Percentiles rank a stretch among this genome's conserved stretches.
Evolutionary conservation across 1,139 yeast species (phyloP).

Genomic region (Hanseniaspora uvarum): DNA sequence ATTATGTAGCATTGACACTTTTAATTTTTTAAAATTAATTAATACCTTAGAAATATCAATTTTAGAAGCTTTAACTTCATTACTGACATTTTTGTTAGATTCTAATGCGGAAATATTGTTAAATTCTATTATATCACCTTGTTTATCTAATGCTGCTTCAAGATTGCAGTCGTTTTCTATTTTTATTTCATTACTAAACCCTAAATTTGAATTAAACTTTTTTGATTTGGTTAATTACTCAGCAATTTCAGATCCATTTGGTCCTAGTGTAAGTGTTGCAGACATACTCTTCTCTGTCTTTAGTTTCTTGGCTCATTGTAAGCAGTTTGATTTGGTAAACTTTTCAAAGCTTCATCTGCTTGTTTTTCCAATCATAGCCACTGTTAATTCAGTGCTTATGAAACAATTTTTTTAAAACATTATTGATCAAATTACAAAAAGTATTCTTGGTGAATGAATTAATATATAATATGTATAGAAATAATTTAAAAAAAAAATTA

Average conservation of each 20-base stretch:
- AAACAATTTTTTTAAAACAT: too few species aligned
- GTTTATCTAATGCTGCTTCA: too few species aligned
- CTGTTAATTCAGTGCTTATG: neutral
- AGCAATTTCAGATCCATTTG: neutral
- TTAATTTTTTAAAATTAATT: too few species aligned
- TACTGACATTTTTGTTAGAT: too few species aligned
- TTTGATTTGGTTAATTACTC: neutral
- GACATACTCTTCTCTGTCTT: neutral
- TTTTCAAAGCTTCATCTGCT: neutral
- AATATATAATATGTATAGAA: too few species aligned
- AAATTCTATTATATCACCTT: too few species aligned
- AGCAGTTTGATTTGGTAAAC: neutral
- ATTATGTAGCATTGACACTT: neutral
- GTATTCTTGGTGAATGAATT: too few species aligned
- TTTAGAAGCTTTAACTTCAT: neutral
- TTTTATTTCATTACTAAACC: too few species aligned
- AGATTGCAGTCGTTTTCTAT: too few species aligned
- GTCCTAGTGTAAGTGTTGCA: neutral
- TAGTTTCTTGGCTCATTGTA: neutral
- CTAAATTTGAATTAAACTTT: too few species aligned
- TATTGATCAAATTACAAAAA: neutral
- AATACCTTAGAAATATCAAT: neutral
- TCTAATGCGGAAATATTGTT: too few species aligned
- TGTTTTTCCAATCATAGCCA: neutral
- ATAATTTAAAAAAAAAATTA: too few species aligned